Evolutionary conservation across 306 rosid genomes (phyloP).

Genomic region (Casuarina equisetifolia): DNA sequence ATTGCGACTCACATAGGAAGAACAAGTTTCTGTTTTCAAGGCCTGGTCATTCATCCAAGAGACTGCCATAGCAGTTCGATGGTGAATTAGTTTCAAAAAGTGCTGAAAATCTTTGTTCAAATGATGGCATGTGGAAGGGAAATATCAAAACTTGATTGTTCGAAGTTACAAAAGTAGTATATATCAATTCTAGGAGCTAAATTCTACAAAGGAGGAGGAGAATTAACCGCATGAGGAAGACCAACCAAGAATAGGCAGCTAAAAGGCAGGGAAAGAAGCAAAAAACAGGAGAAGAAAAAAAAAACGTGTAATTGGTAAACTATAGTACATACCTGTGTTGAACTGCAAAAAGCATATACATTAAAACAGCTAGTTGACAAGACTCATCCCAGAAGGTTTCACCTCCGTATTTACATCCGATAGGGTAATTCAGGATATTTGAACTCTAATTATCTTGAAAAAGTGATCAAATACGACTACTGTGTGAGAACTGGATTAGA

Average conservation of each 20-base stretch:
- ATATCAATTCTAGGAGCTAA: neutral
- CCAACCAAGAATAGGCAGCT: neutral
- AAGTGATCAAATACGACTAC: neutral
- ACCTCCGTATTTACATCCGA: slow-evolving; percentile 27
- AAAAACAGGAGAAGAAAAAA: slow-evolving; percentile 3
- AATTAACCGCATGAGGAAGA: neutral
- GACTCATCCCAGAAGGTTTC: slow-evolving; percentile 15
- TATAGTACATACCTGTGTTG: slow-evolving; percentile 25
- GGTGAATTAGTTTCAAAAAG: neutral
- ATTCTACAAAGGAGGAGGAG: neutral
- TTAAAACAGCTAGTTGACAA: slow-evolving; percentile 3
- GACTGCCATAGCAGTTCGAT: neutral
- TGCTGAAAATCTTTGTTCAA: neutral
- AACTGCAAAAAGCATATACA: slow-evolving; percentile 20
- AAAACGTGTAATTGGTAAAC: slow-evolving; percentile 3
- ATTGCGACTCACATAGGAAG: neutral
- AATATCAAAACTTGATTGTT: neutral
- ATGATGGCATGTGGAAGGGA: neutral
- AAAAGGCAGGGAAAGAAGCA: neutral
- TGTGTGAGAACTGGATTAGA: neutral
- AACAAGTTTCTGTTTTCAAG: slow-evolving; percentile 1
- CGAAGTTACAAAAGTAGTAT: neutral
- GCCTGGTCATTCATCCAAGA: neutral
- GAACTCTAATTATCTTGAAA: neutral
- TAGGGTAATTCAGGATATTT: neutral